Percentiles rank a stretch among this genome's conserved stretches.
These are phyloP conservation scores for Penicillium maclennaniae DNA, from an alignment of 495 filamentous ascomycete genomes.

Conservation along the genomic window DNA sequence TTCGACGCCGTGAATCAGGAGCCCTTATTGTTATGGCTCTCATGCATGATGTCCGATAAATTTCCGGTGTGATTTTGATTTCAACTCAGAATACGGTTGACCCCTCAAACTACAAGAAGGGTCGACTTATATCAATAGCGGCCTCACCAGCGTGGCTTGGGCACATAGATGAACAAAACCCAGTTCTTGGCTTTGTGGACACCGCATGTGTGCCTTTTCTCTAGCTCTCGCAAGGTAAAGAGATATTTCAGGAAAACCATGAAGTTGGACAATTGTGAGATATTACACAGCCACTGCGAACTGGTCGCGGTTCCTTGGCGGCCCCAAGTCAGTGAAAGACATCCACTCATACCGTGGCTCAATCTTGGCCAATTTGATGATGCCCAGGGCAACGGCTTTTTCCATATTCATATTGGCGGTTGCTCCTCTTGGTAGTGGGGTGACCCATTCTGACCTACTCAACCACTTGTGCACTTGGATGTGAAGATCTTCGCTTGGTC, in stretches of 20 bases:
- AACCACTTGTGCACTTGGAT: neutral
- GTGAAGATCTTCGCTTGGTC: conserved; percentile 1
- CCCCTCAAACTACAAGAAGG: conserved; percentile 3
- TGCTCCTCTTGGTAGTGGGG: conserved; percentile 1
- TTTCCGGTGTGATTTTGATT: neutral
- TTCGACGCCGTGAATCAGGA: neutral
- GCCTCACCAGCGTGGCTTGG: conserved; percentile 20
- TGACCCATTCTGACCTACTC: neutral
- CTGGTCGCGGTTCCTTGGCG: neutral
- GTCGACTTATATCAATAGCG: neutral
- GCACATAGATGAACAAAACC: conserved; percentile 3
- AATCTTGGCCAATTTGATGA: conserved; percentile 14
- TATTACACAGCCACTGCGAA: neutral
- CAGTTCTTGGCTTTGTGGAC: neutral
- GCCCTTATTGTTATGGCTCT: neutral
- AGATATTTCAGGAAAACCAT: neutral
- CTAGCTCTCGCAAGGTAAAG: neutral
- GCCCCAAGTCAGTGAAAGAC: neutral
- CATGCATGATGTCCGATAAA: neutral
- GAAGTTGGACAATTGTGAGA: neutral
- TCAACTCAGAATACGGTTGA: conserved; percentile 1
- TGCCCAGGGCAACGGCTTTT: conserved; percentile 22
- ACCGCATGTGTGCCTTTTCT: neutral
- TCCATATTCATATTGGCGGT: conserved; percentile 12
- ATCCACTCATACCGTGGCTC: neutral